Evolutionary conservation across 2,329 filamentous ascomycete genomes (phyloP).

Genomic region (Davidsoniella eucalypti): DNA sequence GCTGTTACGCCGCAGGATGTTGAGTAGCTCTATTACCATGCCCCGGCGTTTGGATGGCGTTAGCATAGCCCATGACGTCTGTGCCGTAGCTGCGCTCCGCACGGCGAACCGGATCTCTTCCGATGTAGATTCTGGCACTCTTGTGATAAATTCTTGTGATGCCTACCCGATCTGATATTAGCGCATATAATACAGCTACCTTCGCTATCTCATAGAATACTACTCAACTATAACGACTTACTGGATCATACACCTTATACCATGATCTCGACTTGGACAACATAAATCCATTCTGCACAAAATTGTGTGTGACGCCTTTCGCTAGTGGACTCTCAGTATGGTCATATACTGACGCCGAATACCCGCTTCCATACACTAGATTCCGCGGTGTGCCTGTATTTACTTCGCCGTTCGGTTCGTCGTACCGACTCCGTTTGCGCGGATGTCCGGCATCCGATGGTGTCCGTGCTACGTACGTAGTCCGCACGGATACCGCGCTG

Average conservation of each 20-base stretch:
- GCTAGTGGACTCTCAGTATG: not conserved
- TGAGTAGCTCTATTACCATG: conserved; percentile 4
- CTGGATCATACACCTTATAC: conserved; percentile 15
- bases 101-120: conserved; percentile 14
- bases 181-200: too few species aligned
- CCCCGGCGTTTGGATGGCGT: conserved; percentile 1
- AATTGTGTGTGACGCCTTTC: conserved; percentile 13
- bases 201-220: too few species aligned
- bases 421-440: conserved; percentile 3
- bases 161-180: conserved; percentile 5
- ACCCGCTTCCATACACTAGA: too few species aligned
- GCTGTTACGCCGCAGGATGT: conserved; percentile 6
- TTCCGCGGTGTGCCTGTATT: too few species aligned
- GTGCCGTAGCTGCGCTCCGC: conserved; percentile 9
- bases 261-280: conserved; percentile 14
- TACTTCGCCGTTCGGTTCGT: not conserved
- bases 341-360: not conserved
- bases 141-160: conserved; percentile 14
- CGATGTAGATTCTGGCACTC: conserved; percentile 16
- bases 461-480: not conserved
- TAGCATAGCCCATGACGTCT: conserved; percentile 10
- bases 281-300: conserved; percentile 14
- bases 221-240: not conserved
- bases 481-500: too few species aligned
- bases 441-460: conserved; percentile 1